Evolutionary conservation across 2,329 filamentous ascomycete species (phyloP).

Genomic region (Fusarium nematophilum): DNA sequence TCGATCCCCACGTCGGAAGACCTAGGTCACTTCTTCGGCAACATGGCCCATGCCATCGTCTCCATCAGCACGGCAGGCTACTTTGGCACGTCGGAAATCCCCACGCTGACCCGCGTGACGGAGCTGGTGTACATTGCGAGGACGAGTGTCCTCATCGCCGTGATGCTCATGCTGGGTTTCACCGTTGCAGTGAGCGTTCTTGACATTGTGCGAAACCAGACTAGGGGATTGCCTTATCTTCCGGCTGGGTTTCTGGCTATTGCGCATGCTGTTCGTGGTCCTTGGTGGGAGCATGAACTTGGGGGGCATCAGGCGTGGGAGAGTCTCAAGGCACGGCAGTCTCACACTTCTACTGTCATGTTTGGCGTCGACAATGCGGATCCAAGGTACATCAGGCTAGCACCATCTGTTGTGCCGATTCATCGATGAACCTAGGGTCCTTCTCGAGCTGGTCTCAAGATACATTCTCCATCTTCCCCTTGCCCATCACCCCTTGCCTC

Average conservation of each 20-base stretch:
- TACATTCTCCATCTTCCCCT: no score
- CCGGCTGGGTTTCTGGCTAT: constrained; percentile 36
- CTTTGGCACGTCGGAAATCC: constrained; percentile 31
- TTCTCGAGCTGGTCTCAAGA: no score
- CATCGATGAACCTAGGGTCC: constrained; percentile 1
- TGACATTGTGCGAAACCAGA: constrained; percentile 31
- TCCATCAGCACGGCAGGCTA: constrained; percentile 37
- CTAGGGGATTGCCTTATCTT: constrained; percentile 24
- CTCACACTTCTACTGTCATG: constrained; percentile 27
- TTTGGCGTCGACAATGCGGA: constrained; percentile 33
- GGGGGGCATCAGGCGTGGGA: constrained; percentile 22
- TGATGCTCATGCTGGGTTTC: constrained; percentile 23
- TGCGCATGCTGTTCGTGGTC: constrained; percentile 27
- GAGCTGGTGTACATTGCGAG: constrained; percentile 34
- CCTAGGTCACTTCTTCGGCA: constrained; percentile 33
- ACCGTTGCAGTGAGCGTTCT: constrained; percentile 24
- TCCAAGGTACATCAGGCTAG: constrained; percentile 33
- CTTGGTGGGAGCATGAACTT: constrained; percentile 36
- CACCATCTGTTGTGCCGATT: constrained; percentile 30
- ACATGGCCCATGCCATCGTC: constrained; percentile 36
- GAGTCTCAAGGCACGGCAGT: constrained; percentile 1
- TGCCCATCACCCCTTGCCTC: not conserved
- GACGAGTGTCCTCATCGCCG: constrained; percentile 30
- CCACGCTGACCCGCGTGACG: constrained; percentile 7
- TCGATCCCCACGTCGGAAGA: constrained; percentile 35